Conservation (phyloP, 2,329 filamentous ascomycete species). For the Trichoderma breve region DNA sequence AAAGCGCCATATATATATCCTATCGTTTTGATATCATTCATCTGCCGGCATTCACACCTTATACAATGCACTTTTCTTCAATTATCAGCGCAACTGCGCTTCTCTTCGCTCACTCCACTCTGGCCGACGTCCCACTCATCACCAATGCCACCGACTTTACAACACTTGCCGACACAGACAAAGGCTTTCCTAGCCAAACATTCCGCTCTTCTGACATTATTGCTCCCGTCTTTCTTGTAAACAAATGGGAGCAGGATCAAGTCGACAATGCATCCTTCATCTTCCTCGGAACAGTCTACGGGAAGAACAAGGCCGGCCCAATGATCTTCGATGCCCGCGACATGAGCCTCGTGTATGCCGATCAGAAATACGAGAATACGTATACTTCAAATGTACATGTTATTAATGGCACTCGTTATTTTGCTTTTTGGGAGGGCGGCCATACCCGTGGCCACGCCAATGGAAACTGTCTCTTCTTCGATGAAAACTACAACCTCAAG, state of each 20-base stretch:
- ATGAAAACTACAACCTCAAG: not conserved
- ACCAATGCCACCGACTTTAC: not conserved
- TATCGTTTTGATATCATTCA: not conserved
- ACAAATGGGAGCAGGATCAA: not conserved
- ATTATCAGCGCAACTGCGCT: not conserved
- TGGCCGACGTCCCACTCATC: not conserved
- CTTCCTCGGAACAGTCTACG: constrained; percentile 3
- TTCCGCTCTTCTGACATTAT: not conserved
- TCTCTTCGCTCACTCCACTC: not conserved
- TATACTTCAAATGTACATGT: not conserved
- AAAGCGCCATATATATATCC: not conserved
- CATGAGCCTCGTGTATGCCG: constrained; percentile 1
- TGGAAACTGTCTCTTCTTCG: constrained; percentile 12
- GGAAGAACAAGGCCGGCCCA: not conserved
- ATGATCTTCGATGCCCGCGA: constrained; percentile 3
- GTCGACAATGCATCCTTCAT: not conserved
- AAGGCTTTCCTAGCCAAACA: not conserved
- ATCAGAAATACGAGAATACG: not conserved
- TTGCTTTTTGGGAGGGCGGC: constrained; percentile 5
- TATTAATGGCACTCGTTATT: not conserved
- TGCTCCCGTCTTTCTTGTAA: not conserved
- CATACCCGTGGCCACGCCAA: constrained; percentile 4
- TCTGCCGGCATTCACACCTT: not conserved
- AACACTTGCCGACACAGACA: not conserved
- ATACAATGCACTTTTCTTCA: not conserved